A percentile compares a stretch with the other conserved stretches of the same genome.
Conservation (phyloP, 139 green algal genomes). For the Asterochloris sp. region DNA sequence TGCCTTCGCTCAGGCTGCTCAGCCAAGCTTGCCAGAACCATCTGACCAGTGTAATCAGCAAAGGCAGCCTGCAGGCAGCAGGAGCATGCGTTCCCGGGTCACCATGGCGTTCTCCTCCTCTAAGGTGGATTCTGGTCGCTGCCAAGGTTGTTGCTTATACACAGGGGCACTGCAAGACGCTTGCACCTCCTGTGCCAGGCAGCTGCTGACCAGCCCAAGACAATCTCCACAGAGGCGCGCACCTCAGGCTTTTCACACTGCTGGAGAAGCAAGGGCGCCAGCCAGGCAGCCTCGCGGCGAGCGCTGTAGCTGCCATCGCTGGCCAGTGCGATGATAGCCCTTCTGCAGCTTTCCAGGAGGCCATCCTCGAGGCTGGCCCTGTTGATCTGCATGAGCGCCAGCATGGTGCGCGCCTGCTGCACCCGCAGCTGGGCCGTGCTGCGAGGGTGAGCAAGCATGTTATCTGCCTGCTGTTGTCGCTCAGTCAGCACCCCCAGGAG, state of each 20-base stretch:
- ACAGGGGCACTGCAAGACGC: too few relatives aligned
- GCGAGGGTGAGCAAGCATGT: neutral
- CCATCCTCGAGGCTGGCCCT: neutral
- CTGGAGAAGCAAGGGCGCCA: too few relatives aligned
- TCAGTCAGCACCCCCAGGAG: too few relatives aligned
- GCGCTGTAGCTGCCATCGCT: too few relatives aligned
- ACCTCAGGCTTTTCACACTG: neutral
- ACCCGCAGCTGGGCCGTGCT: slow-evolving; percentile 6
- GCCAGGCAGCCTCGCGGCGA: too few relatives aligned
- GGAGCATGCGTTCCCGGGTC: neutral
- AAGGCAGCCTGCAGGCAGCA: slow-evolving; percentile 14
- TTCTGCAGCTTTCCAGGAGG: too few relatives aligned
- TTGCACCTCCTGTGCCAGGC: too few relatives aligned
- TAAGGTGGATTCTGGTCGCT: neutral
- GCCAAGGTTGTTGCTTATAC: neutral
- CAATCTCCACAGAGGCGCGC: neutral
- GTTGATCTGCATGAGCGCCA: slow-evolving; percentile 4
- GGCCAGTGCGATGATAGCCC: too few relatives aligned
- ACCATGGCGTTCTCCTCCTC: neutral
- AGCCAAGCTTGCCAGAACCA: slow-evolving; percentile 15
- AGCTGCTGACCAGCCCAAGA: too few relatives aligned
- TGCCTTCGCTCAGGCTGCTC: neutral
- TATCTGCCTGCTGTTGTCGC: too few relatives aligned
- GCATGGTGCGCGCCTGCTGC: neutral
- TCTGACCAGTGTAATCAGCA: slow-evolving; percentile 9